Percentiles rank a stretch among this genome's conserved stretches.
Evolutionary conservation across 2,329 filamentous ascomycete species (phyloP).

Genomic region (Xylariaceae sp.): DNA sequence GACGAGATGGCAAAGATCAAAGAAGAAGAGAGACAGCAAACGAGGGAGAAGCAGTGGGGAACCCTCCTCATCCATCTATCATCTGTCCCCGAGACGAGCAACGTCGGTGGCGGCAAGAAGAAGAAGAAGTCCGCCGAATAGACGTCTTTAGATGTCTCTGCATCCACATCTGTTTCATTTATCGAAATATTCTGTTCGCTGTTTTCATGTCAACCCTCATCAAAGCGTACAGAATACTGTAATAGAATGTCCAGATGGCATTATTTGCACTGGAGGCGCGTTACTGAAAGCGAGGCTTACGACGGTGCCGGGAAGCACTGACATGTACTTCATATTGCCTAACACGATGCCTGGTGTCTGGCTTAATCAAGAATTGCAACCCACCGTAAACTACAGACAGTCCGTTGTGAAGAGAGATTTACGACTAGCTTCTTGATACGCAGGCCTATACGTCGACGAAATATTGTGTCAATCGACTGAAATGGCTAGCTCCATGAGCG

Average conservation of each 20-base stretch:
- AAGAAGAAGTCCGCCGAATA: constrained; percentile 70
- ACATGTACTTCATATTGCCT: constrained; percentile 26
- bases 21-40: constrained; percentile 30
- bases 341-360: constrained; percentile 11
- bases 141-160: constrained; percentile 32
- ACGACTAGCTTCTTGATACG: too few relatives aligned
- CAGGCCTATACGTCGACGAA: too few relatives aligned
- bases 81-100: constrained; percentile 68
- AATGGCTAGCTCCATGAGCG: too few relatives aligned
- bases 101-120: constrained; percentile 63
- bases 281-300: constrained; percentile 4
- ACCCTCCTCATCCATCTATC: constrained; percentile 85
- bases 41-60: constrained; percentile 90
- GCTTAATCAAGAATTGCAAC: constrained; percentile 17
- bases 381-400: not conserved
- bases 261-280: constrained; percentile 9
- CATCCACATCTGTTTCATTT: constrained; percentile 48
- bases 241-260: constrained; percentile 49
- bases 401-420: not conserved
- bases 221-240: constrained; percentile 50
- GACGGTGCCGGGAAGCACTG: constrained; percentile 12
- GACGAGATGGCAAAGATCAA: constrained; percentile 25
- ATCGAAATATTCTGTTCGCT: constrained; percentile 31
- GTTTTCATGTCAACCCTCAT: constrained; percentile 44
- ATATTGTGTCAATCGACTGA: too few relatives aligned